Evolutionary conservation across 1,284 basidiomycete species (phyloP).

Genomic region (Earliella scabrosa): DNA sequence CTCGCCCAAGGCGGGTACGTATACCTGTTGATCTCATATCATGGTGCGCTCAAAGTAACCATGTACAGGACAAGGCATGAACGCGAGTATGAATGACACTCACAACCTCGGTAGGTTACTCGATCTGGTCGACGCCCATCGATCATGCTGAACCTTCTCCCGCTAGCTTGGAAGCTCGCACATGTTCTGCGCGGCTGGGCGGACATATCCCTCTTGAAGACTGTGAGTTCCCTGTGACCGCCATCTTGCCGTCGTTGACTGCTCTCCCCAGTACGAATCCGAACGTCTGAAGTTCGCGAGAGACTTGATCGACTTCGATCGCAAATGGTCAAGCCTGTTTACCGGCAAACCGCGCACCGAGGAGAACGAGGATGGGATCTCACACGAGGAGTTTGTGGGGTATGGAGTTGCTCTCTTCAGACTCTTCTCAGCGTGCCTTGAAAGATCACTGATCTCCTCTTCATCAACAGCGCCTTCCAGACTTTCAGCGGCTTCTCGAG

Average conservation of each 20-base stretch:
- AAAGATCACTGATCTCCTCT: not conserved
- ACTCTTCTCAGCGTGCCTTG: not conserved
- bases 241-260: conserved; percentile 35
- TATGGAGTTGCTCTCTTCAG: conserved; percentile 33
- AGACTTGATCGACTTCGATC: conserved; percentile 83
- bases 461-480: conserved; percentile 52
- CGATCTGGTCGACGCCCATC: too few relatives aligned
- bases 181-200: conserved; percentile 78
- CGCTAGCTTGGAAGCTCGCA: conserved; percentile 73
- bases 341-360: conserved; percentile 72
- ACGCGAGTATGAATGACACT: conserved; percentile 82
- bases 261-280: conserved; percentile 75
- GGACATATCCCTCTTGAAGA: conserved; percentile 67
- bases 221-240: conserved; percentile 49
- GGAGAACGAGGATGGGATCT: conserved; percentile 60
- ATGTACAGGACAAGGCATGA: conserved; percentile 66
- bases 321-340: conserved; percentile 73
- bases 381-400: conserved; percentile 67
- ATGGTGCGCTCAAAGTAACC: too few relatives aligned
- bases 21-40: not conserved
- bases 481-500: conserved; percentile 62
- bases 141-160: too few relatives aligned
- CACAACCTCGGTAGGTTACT: conserved; percentile 66
- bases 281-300: conserved; percentile 78
- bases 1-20: conserved; percentile 64